These are phyloP conservation scores for Microbotryum violaceum DNA, from an alignment of 1,284 basidiomycete genomes.

Conservation along the genomic window DNA sequence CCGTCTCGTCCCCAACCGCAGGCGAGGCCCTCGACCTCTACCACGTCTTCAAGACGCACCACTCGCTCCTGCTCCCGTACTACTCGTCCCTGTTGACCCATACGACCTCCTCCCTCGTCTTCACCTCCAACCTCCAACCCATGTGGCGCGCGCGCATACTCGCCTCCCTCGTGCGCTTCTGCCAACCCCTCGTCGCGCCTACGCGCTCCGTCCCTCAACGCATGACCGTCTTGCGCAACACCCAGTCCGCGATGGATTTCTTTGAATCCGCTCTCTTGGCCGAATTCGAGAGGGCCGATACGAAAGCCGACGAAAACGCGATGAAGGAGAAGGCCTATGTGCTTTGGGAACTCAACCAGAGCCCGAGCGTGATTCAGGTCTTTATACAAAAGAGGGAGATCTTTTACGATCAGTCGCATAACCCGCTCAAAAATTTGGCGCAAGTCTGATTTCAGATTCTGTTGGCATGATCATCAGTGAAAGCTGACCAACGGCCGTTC, in stretches of 20 bases:
- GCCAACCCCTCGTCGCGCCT: slow-evolving; percentile 57
- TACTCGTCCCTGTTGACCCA: slow-evolving; percentile 34
- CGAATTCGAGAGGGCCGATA: slow-evolving; percentile 75
- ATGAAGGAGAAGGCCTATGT: slow-evolving; percentile 74
- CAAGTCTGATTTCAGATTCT: slow-evolving; percentile 45
- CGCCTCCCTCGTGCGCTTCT: slow-evolving; percentile 62
- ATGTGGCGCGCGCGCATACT: slow-evolving; percentile 43
- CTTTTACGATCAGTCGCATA: slow-evolving; percentile 81
- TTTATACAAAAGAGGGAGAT: slow-evolving; percentile 91
- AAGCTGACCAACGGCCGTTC: slow-evolving; percentile 34
- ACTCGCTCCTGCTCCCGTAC: slow-evolving; percentile 33
- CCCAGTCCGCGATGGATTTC: slow-evolving; percentile 72
- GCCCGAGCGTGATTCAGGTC: slow-evolving; percentile 47
- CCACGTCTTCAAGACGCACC: slow-evolving; percentile 28
- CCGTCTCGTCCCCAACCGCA: neutral
- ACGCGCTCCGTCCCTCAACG: slow-evolving; percentile 53
- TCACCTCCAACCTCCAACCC: slow-evolving; percentile 25
- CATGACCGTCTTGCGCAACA: slow-evolving; percentile 49
- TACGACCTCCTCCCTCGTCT: slow-evolving; percentile 36
- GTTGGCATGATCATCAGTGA: slow-evolving; percentile 7
- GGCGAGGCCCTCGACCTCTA: slow-evolving; percentile 4
- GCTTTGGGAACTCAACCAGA: slow-evolving; percentile 67
- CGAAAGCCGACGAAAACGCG: slow-evolving; percentile 55
- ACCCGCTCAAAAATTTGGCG: slow-evolving; percentile 75
- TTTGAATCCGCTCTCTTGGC: slow-evolving; percentile 77